A percentile compares a stretch with the other conserved stretches of the same genome.
Conservation (phyloP, 257 asterid genomes). For the Capsicum pubescens region DNA sequence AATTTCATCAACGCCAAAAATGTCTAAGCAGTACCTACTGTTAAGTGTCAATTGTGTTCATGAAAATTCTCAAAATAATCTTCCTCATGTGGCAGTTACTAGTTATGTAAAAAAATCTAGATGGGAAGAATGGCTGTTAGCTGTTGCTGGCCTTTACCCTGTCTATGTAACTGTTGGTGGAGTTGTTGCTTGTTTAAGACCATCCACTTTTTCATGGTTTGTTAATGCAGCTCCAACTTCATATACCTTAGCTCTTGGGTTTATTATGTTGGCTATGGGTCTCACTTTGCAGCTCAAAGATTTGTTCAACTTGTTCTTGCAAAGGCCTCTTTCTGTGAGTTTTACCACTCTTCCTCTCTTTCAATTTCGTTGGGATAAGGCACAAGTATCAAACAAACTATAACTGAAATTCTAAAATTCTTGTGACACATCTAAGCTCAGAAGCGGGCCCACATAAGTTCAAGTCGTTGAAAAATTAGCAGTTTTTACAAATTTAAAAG, state of each 20-base stretch:
- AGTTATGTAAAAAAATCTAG: conserved; percentile 51
- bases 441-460: too few species aligned
- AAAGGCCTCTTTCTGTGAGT: conserved; percentile 67
- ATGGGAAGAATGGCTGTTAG: conserved; percentile 65
- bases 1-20: conserved; percentile 34
- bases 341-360: neutral
- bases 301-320: conserved; percentile 64
- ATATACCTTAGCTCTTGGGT: conserved; percentile 74
- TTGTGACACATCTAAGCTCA: too few species aligned
- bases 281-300: conserved; percentile 83
- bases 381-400: too few species aligned
- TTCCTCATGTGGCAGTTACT: conserved; percentile 30
- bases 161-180: conserved; percentile 84
- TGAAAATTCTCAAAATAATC: conserved; percentile 37
- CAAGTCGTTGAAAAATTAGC: too few species aligned
- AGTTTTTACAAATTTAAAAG: too few species aligned
- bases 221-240: conserved; percentile 68
- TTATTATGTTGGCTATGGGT: conserved; percentile 88
- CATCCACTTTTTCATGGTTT: conserved; percentile 79
- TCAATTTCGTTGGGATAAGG: neutral
- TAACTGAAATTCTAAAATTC: too few species aligned
- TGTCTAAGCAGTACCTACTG: conserved; percentile 29
- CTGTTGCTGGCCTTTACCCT: conserved; percentile 84
- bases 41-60: conserved; percentile 31
- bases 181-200: conserved; percentile 62